A percentile compares a stretch with the other conserved stretches of the same genome.
These are phyloP conservation scores for Schizophyllum amplum DNA, from an alignment of 1,284 basidiomycete genomes.

Conservation along the genomic window DNA sequence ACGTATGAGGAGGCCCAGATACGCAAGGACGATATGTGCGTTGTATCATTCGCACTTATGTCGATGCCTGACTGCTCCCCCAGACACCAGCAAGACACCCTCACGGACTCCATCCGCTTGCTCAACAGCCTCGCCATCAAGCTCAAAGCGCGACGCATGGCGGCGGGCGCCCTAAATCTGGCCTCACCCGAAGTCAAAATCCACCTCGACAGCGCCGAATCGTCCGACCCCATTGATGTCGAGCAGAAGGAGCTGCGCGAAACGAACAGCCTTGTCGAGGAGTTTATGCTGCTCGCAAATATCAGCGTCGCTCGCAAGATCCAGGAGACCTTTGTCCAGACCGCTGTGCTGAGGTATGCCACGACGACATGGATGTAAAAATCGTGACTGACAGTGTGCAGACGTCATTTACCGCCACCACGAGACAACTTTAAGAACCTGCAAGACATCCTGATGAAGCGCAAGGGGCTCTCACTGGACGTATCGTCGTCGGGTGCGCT, in stretches of 20 bases:
- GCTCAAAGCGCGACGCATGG: conserved; percentile 83
- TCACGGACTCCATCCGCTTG: conserved; percentile 86
- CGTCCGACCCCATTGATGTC: conserved; percentile 93
- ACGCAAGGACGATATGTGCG: conserved; percentile 87
- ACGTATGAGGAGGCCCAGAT: conserved; percentile 96
- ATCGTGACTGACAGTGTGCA: conserved; percentile 20
- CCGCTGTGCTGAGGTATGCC: conserved; percentile 80
- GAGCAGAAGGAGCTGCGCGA: conserved; percentile 92
- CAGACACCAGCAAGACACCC: conserved; percentile 70
- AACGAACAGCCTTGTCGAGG: conserved; percentile 96
- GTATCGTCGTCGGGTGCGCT: conserved; percentile 89
- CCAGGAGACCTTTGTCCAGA: conserved; percentile 92
- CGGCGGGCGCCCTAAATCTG: conserved; percentile 91
- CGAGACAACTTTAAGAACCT: conserved; percentile 93
- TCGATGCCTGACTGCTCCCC: neutral
- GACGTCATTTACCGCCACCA: conserved; percentile 92
- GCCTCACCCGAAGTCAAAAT: conserved; percentile 98
- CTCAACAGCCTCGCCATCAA: conserved; percentile 86
- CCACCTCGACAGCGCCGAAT: conserved; percentile 87
- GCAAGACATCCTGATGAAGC: conserved; percentile 87
- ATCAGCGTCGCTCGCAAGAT: conserved; percentile 91
- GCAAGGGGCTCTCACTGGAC: conserved; percentile 81
- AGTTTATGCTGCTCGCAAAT: conserved; percentile 99
- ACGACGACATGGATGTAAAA: neutral
- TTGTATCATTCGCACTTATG: conserved; percentile 9